Percentiles rank a stretch among this genome's conserved stretches.
Conservation (phyloP, 768 basidiomycete species). For the Paxillus rubicundulus region DNA sequence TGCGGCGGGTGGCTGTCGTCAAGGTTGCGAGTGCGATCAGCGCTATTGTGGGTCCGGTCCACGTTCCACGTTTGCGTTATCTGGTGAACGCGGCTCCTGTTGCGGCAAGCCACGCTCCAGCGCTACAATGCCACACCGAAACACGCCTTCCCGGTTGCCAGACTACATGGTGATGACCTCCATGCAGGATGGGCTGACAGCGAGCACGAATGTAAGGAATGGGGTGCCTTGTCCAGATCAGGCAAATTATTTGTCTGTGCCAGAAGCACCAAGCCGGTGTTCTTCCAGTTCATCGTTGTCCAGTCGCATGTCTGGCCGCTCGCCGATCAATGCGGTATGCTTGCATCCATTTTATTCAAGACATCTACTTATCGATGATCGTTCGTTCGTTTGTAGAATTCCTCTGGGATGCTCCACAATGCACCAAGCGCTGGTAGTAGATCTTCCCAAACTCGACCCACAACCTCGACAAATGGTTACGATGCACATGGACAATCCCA, state of each 20-base stretch:
- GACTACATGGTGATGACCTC: conserved; percentile 34
- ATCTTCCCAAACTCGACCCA: conserved; percentile 19
- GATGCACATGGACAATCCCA: conserved; percentile 25
- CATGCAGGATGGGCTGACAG: conserved; percentile 27
- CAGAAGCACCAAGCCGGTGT: conserved; percentile 30
- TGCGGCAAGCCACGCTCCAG: conserved; percentile 11
- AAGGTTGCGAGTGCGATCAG: conserved; percentile 29
- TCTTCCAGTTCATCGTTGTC: conserved; percentile 33
- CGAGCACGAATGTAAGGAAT: conserved; percentile 19
- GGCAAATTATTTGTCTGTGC: conserved; percentile 18
- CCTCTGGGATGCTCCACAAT: conserved; percentile 22
- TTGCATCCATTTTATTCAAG: not conserved
- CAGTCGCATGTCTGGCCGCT: conserved; percentile 31
- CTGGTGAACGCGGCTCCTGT: conserved; percentile 34
- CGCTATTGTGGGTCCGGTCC: conserved; percentile 20
- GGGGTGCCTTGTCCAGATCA: conserved; percentile 25
- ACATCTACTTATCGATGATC: not conserved
- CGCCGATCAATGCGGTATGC: conserved; percentile 29
- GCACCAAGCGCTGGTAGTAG: conserved; percentile 10
- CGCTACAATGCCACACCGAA: conserved; percentile 9
- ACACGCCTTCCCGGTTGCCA: conserved; percentile 25
- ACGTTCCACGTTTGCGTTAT: conserved; percentile 28
- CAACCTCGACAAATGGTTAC: conserved; percentile 8
- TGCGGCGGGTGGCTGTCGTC: conserved; percentile 29
- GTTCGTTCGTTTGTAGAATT: conserved; percentile 17